Base-by-base conservation (phyloP, 73 alveolate genomes). In the Paramecium primaurelia region DNA sequence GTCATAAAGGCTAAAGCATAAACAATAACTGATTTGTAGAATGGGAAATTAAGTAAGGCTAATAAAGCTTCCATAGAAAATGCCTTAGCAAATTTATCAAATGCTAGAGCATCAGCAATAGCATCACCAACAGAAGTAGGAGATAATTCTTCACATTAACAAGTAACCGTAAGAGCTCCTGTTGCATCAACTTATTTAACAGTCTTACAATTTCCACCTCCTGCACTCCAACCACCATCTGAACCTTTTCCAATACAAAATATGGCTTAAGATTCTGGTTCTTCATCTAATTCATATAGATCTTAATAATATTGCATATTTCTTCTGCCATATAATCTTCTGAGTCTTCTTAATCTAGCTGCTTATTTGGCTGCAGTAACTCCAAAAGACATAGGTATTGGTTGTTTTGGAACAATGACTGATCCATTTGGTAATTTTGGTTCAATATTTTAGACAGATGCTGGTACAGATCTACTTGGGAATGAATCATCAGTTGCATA, bases 71-170 rank as follows among this genome's bases (percentile, higher is more conserved):
- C 84, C 40, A 34, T 34, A 0, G 84, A 68, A 11, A 68, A 68
- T 68, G 84, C 84, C 47, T 68, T 68, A 34, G 84, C 84, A 12
- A 68, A 68, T 34, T 68, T 68, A 68, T 68, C 84, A 34, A 68
- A 68, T 22, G 84, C 84, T 68, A 68, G 30, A 68, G 84, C 84
- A 68, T 68, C 84, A 6, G 84, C 84, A 32, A 68, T 68, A 68
- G 84, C 84, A 68, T 68, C 84, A 14, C 84, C 84, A 22, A 68
- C 84, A 3, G 51, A 32, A 34, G 84, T 68, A 26, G 84, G 84
- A 68, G 30, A 11, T 68, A 68, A 26, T 68, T 68, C 45, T 68
- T 68, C 45, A 9, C 84, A 68, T 68, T 68, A 68, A 11, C 84
- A 68, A 2, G 84, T 68, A 14, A 68, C 84, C 0, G 51, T 68